phyloP scores from a whole-genome alignment of 352 stramenopile genomes.

The Phytophthora macrochlamydospora region DNA sequence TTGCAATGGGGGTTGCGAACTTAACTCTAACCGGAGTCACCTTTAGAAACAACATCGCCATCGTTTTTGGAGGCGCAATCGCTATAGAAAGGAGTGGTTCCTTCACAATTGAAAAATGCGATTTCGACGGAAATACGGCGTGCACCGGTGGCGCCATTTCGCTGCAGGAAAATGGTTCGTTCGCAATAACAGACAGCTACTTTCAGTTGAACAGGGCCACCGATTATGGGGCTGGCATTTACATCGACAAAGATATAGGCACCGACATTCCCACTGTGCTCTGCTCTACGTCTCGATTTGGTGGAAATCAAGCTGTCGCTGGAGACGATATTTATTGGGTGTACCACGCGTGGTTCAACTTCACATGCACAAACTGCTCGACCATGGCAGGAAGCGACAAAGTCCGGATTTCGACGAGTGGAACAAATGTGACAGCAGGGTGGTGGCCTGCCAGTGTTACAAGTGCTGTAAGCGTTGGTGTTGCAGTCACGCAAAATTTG shows the following conservation, averaged over 20 bases:
- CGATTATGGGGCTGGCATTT: conserved; percentile 64
- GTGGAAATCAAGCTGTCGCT: conserved; percentile 42
- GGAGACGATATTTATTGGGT: conserved; percentile 70
- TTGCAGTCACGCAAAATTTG: conserved; percentile 11
- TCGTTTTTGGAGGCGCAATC: conserved; percentile 54
- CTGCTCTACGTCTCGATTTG: conserved; percentile 25
- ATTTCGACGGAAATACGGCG: conserved; percentile 40
- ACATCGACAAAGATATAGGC: conserved; percentile 41
- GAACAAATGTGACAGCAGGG: conserved; percentile 39
- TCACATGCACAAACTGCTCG: conserved; percentile 40
- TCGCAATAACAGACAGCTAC: conserved; percentile 25
- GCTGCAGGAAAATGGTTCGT: conserved; percentile 39
- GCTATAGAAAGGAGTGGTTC: conserved; percentile 32
- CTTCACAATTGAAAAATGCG: conserved; percentile 18
- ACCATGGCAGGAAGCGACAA: conserved; percentile 1
- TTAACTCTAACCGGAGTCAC: conserved; percentile 24
- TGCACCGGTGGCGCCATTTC: conserved; percentile 58
- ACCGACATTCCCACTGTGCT: conserved; percentile 9
- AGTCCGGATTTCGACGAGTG: conserved; percentile 43
- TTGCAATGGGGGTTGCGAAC: conserved; percentile 40
- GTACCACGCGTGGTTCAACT: conserved; percentile 47
- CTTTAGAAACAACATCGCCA: conserved; percentile 32
- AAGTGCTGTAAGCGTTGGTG: conserved; percentile 58
- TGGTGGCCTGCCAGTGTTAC: conserved; percentile 71
- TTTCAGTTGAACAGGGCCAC: conserved; percentile 47